Conservation (phyloP, 2,329 filamentous ascomycete species). For the Diaporthe velutina region DNA sequence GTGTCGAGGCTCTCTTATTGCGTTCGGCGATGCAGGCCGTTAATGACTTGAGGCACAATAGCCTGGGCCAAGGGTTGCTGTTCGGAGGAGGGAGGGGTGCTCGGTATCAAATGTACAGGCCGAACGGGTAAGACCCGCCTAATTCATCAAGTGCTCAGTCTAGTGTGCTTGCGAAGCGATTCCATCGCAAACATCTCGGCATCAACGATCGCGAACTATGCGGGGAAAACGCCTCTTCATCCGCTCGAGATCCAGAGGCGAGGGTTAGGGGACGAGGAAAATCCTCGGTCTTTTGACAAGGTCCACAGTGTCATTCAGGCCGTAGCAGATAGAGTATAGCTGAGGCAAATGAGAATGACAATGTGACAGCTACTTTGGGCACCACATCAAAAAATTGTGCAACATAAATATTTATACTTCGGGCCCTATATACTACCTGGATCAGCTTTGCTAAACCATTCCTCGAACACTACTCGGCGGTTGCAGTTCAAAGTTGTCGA, state of each 20-base stretch:
- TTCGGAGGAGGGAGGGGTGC: background rate
- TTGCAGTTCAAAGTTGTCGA: conserved; percentile 27
- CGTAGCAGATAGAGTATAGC: background rate
- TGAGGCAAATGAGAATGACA: background rate
- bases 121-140: conserved; percentile 1
- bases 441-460: background rate
- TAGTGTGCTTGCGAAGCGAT: conserved; percentile 1
- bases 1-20: background rate
- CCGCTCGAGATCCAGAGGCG: background rate
- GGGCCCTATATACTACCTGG: background rate
- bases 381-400: background rate
- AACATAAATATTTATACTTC: too few species aligned
- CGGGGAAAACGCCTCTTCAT: conserved; percentile 17
- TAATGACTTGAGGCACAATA: background rate
- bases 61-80: background rate
- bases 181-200: conserved; percentile 3
- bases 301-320: background rate
- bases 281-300: background rate
- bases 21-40: background rate
- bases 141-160: background rate
- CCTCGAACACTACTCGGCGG: conserved; percentile 19
- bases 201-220: conserved; percentile 20
- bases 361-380: background rate
- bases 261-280: background rate
- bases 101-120: conserved; percentile 22